A percentile compares a stretch with the other conserved stretches of the same genome.
These are phyloP conservation scores for Colletotrichum spinosum DNA, from an alignment of 2,329 filamentous ascomycete genomes.

Conservation along the genomic window DNA sequence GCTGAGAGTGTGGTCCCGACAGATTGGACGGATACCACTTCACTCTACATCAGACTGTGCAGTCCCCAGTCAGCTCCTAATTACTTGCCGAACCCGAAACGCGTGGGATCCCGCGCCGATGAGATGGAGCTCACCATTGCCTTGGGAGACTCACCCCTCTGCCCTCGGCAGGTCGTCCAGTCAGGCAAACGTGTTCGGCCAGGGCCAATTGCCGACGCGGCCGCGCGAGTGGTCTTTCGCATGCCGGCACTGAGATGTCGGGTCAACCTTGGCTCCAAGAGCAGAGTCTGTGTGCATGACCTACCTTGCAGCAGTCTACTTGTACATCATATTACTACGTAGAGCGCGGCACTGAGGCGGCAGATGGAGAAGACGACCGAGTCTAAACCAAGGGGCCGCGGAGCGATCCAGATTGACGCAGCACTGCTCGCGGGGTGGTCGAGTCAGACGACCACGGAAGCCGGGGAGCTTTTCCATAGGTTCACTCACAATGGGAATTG, in stretches of 20 bases:
- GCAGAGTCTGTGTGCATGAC: constrained; percentile 20
- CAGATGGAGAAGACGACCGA: too few relatives aligned
- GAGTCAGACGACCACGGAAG: constrained; percentile 20
- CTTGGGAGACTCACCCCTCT: neutral
- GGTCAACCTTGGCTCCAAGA: constrained; percentile 17
- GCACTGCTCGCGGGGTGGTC: constrained; percentile 13
- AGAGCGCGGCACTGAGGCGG: too few relatives aligned
- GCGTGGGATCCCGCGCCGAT: too few relatives aligned
- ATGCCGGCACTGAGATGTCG: constrained; percentile 17
- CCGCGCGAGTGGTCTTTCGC: neutral
- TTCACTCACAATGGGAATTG: constrained; percentile 1
- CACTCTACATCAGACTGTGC: too few relatives aligned
- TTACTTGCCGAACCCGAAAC: neutral
- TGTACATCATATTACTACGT: too few relatives aligned
- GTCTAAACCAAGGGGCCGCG: too few relatives aligned
- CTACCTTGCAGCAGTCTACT: constrained; percentile 14
- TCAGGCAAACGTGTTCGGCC: constrained; percentile 3
- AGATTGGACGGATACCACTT: too few relatives aligned
- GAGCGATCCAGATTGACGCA: constrained; percentile 6
- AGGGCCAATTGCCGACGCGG: constrained; percentile 25
- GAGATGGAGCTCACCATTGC: neutral
- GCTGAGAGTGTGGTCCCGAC: too few relatives aligned
- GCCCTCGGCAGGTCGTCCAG: constrained; percentile 3
- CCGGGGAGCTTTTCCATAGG: neutral
- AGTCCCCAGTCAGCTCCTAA: neutral